A percentile compares a stretch with the other conserved stretches of the same genome.
phyloP scores from a whole-genome alignment of 2,329 filamentous ascomycete species.

The Pyrenophora tritici-repentis region DNA sequence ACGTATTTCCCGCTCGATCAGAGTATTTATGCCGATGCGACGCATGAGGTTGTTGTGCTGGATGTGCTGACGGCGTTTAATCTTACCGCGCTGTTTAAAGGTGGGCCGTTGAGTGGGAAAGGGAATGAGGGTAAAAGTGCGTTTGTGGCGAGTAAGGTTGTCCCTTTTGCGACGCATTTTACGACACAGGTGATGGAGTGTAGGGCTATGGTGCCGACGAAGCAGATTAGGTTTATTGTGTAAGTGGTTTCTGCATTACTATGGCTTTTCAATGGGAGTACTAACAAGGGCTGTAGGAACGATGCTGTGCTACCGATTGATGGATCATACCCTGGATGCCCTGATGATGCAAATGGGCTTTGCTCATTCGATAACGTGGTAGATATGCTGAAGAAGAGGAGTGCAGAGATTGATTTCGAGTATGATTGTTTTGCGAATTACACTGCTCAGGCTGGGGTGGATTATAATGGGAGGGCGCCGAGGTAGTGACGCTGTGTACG shows the following conservation, averaged over 20 bases:
- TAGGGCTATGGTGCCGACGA: constrained; percentile 23
- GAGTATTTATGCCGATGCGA: constrained; percentile 51
- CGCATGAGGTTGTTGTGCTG: constrained; percentile 50
- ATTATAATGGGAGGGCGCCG: constrained; percentile 37
- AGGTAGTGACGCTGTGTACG: not conserved
- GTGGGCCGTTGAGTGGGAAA: constrained; percentile 24
- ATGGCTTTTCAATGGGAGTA: too few species aligned
- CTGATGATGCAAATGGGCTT: constrained; percentile 27
- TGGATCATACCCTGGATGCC: constrained; percentile 31
- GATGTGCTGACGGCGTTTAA: constrained; percentile 39
- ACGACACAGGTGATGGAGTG: constrained; percentile 37
- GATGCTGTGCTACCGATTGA: constrained; percentile 37
- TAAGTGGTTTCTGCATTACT: constrained; percentile 13
- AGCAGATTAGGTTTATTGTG: constrained; percentile 40
- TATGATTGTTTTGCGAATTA: constrained; percentile 42
- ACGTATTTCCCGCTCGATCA: constrained; percentile 53
- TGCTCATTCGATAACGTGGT: constrained; percentile 39
- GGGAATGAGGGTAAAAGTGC: constrained; percentile 28
- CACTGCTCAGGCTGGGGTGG: constrained; percentile 25
- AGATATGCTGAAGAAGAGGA: constrained; percentile 32
- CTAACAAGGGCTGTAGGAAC: constrained; percentile 18
- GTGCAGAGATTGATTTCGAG: constrained; percentile 33
- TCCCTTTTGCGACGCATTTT: constrained; percentile 41
- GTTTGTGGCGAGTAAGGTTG: constrained; percentile 36
- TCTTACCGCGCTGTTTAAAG: constrained; percentile 37